A percentile compares a stretch with the other conserved stretches of the same genome.
Evolutionary conservation across 148 eudicot species (phyloP).

Genomic region (Rhododendron kiyosumense): DNA sequence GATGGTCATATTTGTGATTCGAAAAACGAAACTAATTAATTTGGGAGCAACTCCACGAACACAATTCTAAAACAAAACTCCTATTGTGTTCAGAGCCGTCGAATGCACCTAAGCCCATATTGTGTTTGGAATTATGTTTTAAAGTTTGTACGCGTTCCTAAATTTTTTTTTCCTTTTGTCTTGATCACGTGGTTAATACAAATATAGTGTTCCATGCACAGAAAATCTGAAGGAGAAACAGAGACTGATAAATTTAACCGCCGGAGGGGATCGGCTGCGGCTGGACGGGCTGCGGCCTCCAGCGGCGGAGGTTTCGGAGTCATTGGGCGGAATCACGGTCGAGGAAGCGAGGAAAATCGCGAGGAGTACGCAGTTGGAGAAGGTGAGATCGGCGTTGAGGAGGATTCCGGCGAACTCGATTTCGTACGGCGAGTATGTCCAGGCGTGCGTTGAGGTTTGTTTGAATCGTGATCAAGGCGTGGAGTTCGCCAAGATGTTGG

Average conservation of each 20-base stretch:
- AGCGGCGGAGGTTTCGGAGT: background rate
- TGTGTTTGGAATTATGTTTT: no score
- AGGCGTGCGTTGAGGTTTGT: slow-evolving; percentile 35
- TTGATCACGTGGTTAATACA: background rate
- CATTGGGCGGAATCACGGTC: slow-evolving; percentile 20
- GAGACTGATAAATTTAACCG: background rate
- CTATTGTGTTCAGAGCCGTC: no score
- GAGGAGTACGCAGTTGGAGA: slow-evolving; percentile 36
- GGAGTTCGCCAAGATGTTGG: slow-evolving; percentile 55
- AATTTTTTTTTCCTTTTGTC: background rate
- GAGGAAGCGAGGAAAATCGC: slow-evolving; percentile 43
- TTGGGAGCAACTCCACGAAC: no score
- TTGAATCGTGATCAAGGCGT: slow-evolving; percentile 26
- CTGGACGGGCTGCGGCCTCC: slow-evolving; percentile 21
- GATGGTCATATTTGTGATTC: no score
- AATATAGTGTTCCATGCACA: background rate
- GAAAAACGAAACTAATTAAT: no score
- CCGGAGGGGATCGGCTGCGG: slow-evolving; percentile 18
- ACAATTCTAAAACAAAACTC: no score
- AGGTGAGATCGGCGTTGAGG: slow-evolving; percentile 33
- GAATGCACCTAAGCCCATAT: no score
- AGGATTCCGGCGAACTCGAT: slow-evolving; percentile 27
- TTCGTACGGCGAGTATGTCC: slow-evolving; percentile 36
- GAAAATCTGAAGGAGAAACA: slow-evolving; percentile 40
- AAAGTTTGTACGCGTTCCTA: no score